phyloP scores from a whole-genome alignment of 2,329 filamentous ascomycete genomes.

The Madurella fahalii region DNA sequence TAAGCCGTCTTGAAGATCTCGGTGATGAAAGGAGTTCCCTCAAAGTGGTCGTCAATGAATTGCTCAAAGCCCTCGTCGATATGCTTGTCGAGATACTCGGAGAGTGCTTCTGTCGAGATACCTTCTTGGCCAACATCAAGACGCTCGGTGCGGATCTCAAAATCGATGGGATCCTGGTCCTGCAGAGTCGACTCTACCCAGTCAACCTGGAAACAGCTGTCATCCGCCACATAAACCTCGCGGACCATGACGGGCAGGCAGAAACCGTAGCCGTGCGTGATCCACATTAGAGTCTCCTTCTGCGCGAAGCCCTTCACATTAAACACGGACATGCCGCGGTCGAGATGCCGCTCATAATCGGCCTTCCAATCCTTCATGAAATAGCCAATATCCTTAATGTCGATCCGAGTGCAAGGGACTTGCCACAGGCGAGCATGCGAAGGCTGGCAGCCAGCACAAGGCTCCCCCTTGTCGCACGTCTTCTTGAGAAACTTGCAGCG shows the following conservation, averaged over 20 bases:
- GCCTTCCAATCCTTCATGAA: slow-evolving; percentile 99
- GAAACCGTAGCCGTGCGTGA: slow-evolving; percentile 94
- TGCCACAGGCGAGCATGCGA: slow-evolving; percentile 96
- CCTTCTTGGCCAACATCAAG: slow-evolving; percentile 87
- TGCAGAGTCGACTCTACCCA: slow-evolving; percentile 78
- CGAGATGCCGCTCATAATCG: slow-evolving; percentile 88
- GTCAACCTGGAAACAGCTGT: slow-evolving; percentile 88
- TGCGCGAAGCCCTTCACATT: slow-evolving; percentile 84
- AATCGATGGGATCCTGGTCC: slow-evolving; percentile 69
- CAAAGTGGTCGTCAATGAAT: slow-evolving; percentile 94
- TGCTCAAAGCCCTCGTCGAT: slow-evolving; percentile 88
- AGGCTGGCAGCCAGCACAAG: slow-evolving; percentile 90
- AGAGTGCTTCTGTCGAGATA: slow-evolving; percentile 73
- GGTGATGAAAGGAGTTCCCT: slow-evolving; percentile 90
- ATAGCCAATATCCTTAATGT: slow-evolving; percentile 97
- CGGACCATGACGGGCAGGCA: slow-evolving; percentile 89
- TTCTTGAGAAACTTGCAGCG: slow-evolving; percentile 99
- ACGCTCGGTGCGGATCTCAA: slow-evolving; percentile 82
- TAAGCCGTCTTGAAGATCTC: slow-evolving; percentile 96
- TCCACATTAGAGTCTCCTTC: slow-evolving; percentile 73
- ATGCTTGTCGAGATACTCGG: slow-evolving; percentile 92
- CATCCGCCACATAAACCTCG: slow-evolving; percentile 87
- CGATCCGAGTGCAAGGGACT: slow-evolving; percentile 94
- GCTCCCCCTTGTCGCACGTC: slow-evolving; percentile 96
- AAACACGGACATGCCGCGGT: slow-evolving; percentile 81